Evolutionary conservation across 306 rosid species (phyloP).

Genomic region (Cicer bijugum): DNA sequence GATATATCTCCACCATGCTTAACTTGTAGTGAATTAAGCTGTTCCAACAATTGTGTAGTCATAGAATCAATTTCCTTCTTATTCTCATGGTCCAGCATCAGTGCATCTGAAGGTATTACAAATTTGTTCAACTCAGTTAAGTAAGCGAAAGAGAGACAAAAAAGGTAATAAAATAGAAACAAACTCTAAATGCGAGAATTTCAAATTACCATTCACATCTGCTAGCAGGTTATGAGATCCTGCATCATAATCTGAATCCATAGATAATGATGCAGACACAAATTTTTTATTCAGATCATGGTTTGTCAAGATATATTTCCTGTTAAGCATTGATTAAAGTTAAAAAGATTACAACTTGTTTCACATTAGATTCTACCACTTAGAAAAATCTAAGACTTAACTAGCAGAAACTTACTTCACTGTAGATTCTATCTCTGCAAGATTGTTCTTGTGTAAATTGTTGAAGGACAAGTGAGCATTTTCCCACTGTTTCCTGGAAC

Average conservation of each 20-base stretch:
- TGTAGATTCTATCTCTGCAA: slow-evolving; percentile 59
- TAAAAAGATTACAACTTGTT: neutral
- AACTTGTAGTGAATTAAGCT: slow-evolving; percentile 60
- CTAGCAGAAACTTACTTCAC: slow-evolving; percentile 64
- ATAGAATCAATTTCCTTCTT: slow-evolving; percentile 71
- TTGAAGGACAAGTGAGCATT: slow-evolving; percentile 54
- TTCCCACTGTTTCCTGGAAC: slow-evolving; percentile 71
- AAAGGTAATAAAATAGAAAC: neutral
- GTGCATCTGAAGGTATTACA: slow-evolving; percentile 55
- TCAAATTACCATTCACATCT: slow-evolving; percentile 69
- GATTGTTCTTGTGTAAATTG: slow-evolving; percentile 51
- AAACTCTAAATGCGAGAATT: slow-evolving; percentile 11
- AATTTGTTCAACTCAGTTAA: slow-evolving; percentile 23
- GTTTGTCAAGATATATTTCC: slow-evolving; percentile 58
- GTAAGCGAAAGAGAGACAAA: neutral
- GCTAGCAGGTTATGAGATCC: slow-evolving; percentile 52
- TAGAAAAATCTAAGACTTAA: slow-evolving; percentile 8
- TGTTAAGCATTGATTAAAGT: slow-evolving; percentile 46
- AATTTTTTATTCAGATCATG: slow-evolving; percentile 55
- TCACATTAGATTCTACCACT: neutral
- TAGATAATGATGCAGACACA: slow-evolving; percentile 53
- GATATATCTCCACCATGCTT: slow-evolving; percentile 62
- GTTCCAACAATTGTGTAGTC: slow-evolving; percentile 56
- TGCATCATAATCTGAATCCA: slow-evolving; percentile 58
- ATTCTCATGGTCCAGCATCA: slow-evolving; percentile 62